Evolutionary conservation across 805 yeast species (phyloP), one percentile per base, ranked within the genome.

Genomic region (Ogataea degrootiae): DNA sequence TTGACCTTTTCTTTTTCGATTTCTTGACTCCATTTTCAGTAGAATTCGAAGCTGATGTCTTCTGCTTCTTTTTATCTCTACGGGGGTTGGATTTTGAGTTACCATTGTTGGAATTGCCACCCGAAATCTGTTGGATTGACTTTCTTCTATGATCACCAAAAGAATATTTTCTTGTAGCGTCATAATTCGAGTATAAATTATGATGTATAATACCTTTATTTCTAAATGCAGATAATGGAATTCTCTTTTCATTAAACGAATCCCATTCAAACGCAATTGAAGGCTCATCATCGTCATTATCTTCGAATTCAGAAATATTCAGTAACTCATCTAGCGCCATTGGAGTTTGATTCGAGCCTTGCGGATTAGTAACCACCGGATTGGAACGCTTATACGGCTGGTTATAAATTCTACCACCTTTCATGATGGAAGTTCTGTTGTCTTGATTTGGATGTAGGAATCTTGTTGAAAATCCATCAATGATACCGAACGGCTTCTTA

Each of bases 391-490:
- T 34, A 38, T 19, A 22, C 39, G 45, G 42, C 42, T 38, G 19
- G 33, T 36, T 40, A 17, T 45, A 23, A 35, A 51, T 31, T 6
- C 55, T 42, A 16, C 60, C 41, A 11, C 62, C 66, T 40, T 59
- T 60, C 46, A 58, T 49, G 17, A 59, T 54, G 0, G 61, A 55
- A 1, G 61, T 56, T 41, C 59, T 48, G 37, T 55, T 59, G 44
- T 56, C 65, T 38, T 57, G 59, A 14, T 53, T 47, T 1, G 86
- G 85, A 53, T 80, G 70, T 52, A 92, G 70, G 2, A 96, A 85
- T 46, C 97, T 76, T 0, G 98, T 94, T 0, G 96, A 83, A 31
- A 88, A 75, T 5, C 99, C 99, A 64, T 92, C 98, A 60, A 92
- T 92, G 49, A 92, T 89, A 21, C 97, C 95, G 65, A 87, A 89